Evolutionary conservation across 148 eudicot species (phyloP).

Genomic region (Gaultheria prostrata): DNA sequence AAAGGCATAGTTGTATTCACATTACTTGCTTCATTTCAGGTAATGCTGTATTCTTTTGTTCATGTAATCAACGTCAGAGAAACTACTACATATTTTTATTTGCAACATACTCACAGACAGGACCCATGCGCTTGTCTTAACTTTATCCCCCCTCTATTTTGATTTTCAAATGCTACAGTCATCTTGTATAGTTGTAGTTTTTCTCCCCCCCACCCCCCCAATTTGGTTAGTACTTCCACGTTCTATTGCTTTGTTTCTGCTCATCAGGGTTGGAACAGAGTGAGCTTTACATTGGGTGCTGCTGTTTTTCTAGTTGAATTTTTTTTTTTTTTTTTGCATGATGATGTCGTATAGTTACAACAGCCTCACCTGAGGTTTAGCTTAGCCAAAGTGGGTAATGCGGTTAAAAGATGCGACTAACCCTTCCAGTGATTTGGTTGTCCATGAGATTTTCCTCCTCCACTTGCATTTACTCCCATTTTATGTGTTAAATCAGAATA

Average conservation of each 20-base stretch:
- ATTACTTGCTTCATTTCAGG: conserved; percentile 92
- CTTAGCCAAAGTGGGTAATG: not conserved
- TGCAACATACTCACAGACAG: not conserved
- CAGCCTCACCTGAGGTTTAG: conserved; percentile 2
- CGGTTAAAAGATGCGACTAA: not conserved
- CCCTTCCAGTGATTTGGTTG: not conserved
- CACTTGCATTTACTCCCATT: not conserved
- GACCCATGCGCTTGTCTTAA: not conserved
- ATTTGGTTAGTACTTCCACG: not conserved
- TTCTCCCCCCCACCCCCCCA: not conserved
- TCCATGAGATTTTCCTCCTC: not conserved
- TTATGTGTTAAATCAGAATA: not conserved
- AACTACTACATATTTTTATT: not conserved
- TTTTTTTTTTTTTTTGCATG: not conserved
- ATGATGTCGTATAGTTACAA: not conserved
- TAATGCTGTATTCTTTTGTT: conserved; percentile 22
- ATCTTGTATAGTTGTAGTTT: not conserved
- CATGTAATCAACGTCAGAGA: conserved; percentile 7
- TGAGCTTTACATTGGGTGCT: not conserved
- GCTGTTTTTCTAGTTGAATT: conserved; percentile 1
- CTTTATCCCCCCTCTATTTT: not conserved
- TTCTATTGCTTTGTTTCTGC: not conserved
- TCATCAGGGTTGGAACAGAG: not conserved
- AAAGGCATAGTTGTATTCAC: conserved; percentile 84
- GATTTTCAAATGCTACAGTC: not conserved